A percentile compares a stretch with the other conserved stretches of the same genome.
Conservation (phyloP, 2,329 filamentous ascomycete species). For the Xylariaceae sp. region DNA sequence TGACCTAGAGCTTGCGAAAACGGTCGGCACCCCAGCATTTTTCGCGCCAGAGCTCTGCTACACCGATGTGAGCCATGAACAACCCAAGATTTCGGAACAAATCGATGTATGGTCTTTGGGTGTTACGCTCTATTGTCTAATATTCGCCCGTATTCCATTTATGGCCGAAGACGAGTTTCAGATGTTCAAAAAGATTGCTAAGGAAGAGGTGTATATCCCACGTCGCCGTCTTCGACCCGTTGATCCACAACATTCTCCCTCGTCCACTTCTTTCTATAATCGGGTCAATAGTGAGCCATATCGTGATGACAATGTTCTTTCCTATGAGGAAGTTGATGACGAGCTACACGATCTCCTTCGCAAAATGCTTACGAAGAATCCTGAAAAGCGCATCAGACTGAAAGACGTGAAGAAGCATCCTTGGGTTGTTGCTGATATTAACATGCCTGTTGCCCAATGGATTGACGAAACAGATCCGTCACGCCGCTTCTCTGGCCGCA, state of each 20-base stretch:
- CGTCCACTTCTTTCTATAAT: conserved; percentile 49
- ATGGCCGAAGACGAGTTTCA: conserved; percentile 86
- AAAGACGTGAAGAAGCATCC: conserved; percentile 90
- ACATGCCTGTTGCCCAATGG: conserved; percentile 66
- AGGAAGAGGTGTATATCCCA: conserved; percentile 87
- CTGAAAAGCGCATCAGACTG: conserved; percentile 78
- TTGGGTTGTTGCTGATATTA: conserved; percentile 78
- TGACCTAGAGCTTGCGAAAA: conserved; percentile 94
- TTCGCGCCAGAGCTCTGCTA: conserved; percentile 96
- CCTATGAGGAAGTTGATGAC: conserved; percentile 81
- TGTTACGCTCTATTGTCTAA: conserved; percentile 90
- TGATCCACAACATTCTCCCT: conserved; percentile 53
- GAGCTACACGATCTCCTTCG: conserved; percentile 71
- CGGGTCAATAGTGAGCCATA: conserved; percentile 60
- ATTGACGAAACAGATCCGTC: conserved; percentile 90
- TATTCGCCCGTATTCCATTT: conserved; percentile 91
- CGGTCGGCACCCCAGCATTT: conserved; percentile 93
- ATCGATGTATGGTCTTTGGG: conserved; percentile 98
- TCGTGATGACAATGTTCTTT: conserved; percentile 69
- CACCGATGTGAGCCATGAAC: conserved; percentile 65
- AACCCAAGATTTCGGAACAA: conserved; percentile 77
- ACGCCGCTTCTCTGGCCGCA: conserved; percentile 69
- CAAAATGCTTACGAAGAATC: conserved; percentile 82
- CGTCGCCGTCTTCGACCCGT: conserved; percentile 73
- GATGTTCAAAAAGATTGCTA: conserved; percentile 87